Percentiles rank a stretch among this genome's conserved stretches.
Conservation (phyloP, 2,329 filamentous ascomycete genomes). For the Sporothrix phasma region DNA sequence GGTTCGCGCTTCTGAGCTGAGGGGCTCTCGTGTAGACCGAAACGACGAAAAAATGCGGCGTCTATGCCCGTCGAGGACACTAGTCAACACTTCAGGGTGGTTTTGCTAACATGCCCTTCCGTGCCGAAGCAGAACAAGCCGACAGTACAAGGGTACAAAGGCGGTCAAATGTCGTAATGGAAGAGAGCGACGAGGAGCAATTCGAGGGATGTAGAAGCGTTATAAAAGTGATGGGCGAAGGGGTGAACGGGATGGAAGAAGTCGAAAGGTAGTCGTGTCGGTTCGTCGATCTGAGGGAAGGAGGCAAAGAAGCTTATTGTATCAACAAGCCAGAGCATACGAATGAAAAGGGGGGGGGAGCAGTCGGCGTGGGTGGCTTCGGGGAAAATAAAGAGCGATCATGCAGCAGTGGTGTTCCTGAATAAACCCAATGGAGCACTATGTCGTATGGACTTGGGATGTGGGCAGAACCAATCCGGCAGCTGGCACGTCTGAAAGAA, state of each 20-base stretch:
- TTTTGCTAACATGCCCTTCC: slow-evolving; percentile 12
- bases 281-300: neutral
- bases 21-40: neutral
- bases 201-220: neutral
- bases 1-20: no score
- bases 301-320: neutral
- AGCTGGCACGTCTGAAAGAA: slow-evolving; percentile 5
- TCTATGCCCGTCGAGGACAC: neutral
- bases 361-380: slow-evolving; percentile 10
- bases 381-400: slow-evolving; percentile 2
- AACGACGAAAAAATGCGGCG: neutral
- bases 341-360: neutral
- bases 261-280: neutral
- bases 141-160: neutral
- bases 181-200: neutral
- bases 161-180: neutral
- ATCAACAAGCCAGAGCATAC: neutral
- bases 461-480: neutral
- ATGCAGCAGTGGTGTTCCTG: slow-evolving; percentile 4
- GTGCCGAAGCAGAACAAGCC: neutral
- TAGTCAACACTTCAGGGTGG: neutral
- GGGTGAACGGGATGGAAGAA: neutral
- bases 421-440: neutral
- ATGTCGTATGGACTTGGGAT: neutral
- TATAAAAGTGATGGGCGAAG: neutral